Percentiles rank a stretch among this genome's conserved stretches.
These are phyloP conservation scores for Chalciporus pseudorubinellus DNA, from an alignment of 768 basidiomycete species.

Conservation along the genomic window DNA sequence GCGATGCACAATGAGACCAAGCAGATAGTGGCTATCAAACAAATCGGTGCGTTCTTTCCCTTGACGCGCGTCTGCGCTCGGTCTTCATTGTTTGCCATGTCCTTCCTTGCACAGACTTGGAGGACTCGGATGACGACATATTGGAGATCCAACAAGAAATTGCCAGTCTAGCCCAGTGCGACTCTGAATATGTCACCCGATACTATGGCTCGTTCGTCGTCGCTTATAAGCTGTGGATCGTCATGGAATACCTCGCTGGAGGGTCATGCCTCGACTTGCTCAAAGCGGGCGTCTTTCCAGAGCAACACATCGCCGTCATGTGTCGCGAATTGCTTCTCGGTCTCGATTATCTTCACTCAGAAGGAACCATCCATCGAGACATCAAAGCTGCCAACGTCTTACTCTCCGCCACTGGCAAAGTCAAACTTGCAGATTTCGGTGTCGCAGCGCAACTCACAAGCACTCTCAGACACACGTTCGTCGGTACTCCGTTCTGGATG, in stretches of 20 bases:
- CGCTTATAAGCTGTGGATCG: conserved; percentile 96
- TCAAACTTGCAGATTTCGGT: conserved; percentile 98
- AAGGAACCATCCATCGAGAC: conserved; percentile 96
- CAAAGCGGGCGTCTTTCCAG: conserved; percentile 87
- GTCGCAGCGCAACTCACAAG: conserved; percentile 96
- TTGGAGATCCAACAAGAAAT: conserved; percentile 99
- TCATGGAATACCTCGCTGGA: conserved; percentile 99
- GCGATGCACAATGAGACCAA: conserved; percentile 93
- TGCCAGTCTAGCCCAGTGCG: conserved; percentile 91
- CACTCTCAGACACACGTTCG: conserved; percentile 94
- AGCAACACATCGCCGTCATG: conserved; percentile 92
- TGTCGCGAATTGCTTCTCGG: conserved; percentile 91
- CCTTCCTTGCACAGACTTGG: conserved; percentile 62
- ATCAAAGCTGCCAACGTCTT: conserved; percentile 98
- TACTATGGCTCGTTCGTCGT: conserved; percentile 98
- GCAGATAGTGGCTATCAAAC: conserved; percentile 96
- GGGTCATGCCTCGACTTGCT: conserved; percentile 98
- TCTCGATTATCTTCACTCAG: conserved; percentile 92
- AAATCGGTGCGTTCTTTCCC: conserved; percentile 71
- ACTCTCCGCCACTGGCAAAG: conserved; percentile 85
- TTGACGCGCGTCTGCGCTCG: conserved; percentile 5
- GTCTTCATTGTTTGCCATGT: background rate
- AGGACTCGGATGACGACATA: conserved; percentile 98
- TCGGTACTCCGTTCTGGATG: conserved; percentile 98
- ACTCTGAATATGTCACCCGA: conserved; percentile 93